Evolutionary conservation across 805 yeast genomes (phyloP), one percentile per base, ranked within the genome.

Genomic region (Komagataella ulmi): DNA sequence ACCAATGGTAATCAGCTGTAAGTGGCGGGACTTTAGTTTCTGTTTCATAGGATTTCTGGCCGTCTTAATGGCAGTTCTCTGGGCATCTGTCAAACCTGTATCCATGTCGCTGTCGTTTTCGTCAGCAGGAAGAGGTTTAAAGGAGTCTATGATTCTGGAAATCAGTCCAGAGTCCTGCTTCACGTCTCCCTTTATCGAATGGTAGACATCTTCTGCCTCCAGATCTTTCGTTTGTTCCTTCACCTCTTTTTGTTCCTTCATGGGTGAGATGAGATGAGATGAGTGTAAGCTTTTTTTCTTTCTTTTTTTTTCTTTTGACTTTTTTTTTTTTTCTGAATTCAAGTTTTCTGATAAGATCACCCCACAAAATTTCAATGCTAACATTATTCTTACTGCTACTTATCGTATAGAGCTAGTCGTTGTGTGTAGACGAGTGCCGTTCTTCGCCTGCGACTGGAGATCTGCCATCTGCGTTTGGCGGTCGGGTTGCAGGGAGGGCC

Each of bases 1-100:
- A 45, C 86, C 86, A 47, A 83, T 77, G 40, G 87, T 80, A 54
- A 83, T 75, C 77, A 83, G 79, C 56, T 80, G 80, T 58, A 82
- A 62, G 58, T 74, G 77, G 53, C 80, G 63, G 58, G 75, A 73
- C 54, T 76, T 75, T 19, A 77, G 65, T 10, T 30, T 30, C 14
- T 30, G 40, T 24, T 70, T 60, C 55, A 71, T 64, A 7, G 75
- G 75, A 45, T 74, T 67, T 57, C 65, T 66, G 36, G 74, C 71
- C 18, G 76, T 71, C 51, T 51, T 57, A 43, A 70, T 64, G 50
- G 71, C 73, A 14, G 70, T 66, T 57, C 62, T 68, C 58, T 71
- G 72, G 19, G 66, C 60, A 19, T 65, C 69, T 18, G 65, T 56
- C 59, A 67, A 56, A 4, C 40, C 40, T 30, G 40, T 6, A 30